These are phyloP conservation scores for Bolboschoenus planiculmis DNA, from an alignment of 176 grass and related monocot genomes.

Conservation along the genomic window DNA sequence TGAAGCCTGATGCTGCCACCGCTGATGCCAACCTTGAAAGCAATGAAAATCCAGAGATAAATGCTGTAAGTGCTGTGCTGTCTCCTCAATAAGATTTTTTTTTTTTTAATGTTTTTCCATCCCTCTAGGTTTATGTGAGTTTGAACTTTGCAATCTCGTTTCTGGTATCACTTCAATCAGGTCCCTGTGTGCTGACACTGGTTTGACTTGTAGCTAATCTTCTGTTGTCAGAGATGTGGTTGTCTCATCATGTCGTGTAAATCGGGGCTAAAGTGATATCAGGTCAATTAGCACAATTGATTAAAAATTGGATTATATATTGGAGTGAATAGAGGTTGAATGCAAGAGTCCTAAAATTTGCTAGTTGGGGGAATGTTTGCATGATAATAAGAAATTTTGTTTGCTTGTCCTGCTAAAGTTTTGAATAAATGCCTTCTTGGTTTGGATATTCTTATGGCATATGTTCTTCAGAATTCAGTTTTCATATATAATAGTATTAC, in stretches of 20 bases:
- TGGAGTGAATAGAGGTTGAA: background rate
- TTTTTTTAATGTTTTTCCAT: background rate
- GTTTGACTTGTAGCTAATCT: background rate
- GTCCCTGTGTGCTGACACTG: background rate
- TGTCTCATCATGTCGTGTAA: background rate
- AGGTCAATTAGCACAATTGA: background rate
- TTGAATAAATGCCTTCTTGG: background rate
- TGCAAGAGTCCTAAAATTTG: background rate
- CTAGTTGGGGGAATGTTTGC: background rate
- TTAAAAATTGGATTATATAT: background rate
- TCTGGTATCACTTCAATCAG: background rate
- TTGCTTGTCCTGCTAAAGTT: background rate
- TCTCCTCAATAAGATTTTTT: slow-evolving; percentile 32
- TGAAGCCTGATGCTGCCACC: slow-evolving; percentile 35
- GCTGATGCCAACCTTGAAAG: slow-evolving; percentile 28
- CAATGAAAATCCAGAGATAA: slow-evolving; percentile 40
- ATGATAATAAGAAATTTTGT: background rate
- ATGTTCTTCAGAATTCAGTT: background rate
- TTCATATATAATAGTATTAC: background rate
- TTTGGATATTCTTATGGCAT: background rate
- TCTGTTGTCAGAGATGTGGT: background rate
- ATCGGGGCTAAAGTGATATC: background rate
- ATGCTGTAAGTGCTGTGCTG: slow-evolving; percentile 35
- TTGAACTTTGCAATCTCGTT: background rate
- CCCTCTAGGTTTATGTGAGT: background rate